Percentiles rank a stretch among this genome's conserved stretches.
Conservation (phyloP, 2,329 filamentous ascomycete genomes). For the Didymella pinodella region DNA sequence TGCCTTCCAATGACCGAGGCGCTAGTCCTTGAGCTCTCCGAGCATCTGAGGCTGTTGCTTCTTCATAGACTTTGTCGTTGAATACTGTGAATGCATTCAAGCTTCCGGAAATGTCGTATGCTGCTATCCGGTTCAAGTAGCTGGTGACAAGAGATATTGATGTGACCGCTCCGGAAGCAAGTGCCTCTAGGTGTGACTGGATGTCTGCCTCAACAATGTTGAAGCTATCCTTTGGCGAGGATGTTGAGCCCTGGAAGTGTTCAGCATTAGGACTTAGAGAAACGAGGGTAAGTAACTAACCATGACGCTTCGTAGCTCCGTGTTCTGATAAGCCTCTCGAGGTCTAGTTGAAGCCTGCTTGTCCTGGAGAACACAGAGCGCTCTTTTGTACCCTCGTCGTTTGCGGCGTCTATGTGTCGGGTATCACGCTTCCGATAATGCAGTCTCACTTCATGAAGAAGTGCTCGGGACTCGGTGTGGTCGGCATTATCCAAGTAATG, state of each 20-base stretch:
- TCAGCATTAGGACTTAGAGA: neutral
- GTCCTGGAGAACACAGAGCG: neutral
- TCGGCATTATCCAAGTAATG: conserved; percentile 4
- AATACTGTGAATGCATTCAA: conserved; percentile 61
- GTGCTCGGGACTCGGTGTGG: neutral
- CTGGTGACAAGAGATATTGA: conserved; percentile 57
- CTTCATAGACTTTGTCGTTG: conserved; percentile 57
- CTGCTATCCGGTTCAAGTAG: conserved; percentile 58
- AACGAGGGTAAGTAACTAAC: neutral
- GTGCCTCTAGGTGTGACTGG: conserved; percentile 54
- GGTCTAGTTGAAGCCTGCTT: neutral
- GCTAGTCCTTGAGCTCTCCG: conserved; percentile 51
- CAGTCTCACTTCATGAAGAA: neutral
- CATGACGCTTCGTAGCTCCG: conserved; percentile 4
- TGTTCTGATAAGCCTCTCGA: neutral
- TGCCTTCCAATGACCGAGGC: conserved; percentile 60
- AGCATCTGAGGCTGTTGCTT: conserved; percentile 58
- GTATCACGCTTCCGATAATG: neutral
- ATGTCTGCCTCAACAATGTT: conserved; percentile 60
- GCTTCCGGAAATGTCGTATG: conserved; percentile 55
- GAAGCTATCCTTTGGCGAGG: conserved; percentile 11
- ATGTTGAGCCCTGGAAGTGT: neutral
- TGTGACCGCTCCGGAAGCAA: conserved; percentile 52
- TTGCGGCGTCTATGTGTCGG: neutral
- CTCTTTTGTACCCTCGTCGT: conserved; percentile 1